Percentiles rank a stretch among this genome's conserved stretches.
Evolutionary conservation across 768 basidiomycete species (phyloP).

Genomic region (Lenzites betulinus): DNA sequence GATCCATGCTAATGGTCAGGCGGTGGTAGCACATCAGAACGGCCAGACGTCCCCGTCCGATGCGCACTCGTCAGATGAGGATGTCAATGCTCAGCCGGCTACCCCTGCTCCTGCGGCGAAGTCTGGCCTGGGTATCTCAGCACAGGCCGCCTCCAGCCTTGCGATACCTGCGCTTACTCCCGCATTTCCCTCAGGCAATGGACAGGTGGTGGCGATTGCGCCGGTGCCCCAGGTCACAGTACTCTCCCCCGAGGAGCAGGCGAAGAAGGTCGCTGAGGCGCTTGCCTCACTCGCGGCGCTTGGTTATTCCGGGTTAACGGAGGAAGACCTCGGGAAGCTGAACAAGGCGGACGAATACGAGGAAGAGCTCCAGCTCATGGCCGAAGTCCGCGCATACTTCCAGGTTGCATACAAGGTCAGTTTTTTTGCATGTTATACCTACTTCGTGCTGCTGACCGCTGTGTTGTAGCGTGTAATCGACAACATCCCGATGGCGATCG

Average conservation of each 20-base stretch:
- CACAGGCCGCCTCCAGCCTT: too few species aligned
- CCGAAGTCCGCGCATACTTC: constrained; percentile 71
- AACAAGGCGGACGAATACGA: constrained; percentile 48
- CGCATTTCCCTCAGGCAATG: too few species aligned
- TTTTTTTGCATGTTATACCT: not conserved
- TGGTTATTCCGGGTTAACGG: constrained; percentile 16
- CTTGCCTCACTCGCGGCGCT: constrained; percentile 19
- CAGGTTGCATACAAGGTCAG: constrained; percentile 49
- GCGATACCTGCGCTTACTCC: too few species aligned
- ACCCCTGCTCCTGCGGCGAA: too few species aligned
- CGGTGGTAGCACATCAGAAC: too few species aligned
- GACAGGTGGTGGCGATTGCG: too few species aligned
- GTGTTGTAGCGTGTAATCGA: constrained; percentile 42
- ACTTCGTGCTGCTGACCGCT: not conserved
- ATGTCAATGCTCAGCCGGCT: too few species aligned
- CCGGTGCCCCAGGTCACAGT: too few species aligned
- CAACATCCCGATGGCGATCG: constrained; percentile 44
- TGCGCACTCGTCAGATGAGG: too few species aligned
- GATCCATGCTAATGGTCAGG: too few species aligned
- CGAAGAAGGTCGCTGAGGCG: not conserved
- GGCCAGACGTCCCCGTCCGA: too few species aligned
- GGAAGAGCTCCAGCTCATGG: constrained; percentile 64
- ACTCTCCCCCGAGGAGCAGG: not conserved
- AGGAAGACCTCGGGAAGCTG: constrained; percentile 26
- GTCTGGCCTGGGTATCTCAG: too few species aligned